Conservation (phyloP, 1,284 basidiomycete genomes). For the Malassezia restricta region DNA sequence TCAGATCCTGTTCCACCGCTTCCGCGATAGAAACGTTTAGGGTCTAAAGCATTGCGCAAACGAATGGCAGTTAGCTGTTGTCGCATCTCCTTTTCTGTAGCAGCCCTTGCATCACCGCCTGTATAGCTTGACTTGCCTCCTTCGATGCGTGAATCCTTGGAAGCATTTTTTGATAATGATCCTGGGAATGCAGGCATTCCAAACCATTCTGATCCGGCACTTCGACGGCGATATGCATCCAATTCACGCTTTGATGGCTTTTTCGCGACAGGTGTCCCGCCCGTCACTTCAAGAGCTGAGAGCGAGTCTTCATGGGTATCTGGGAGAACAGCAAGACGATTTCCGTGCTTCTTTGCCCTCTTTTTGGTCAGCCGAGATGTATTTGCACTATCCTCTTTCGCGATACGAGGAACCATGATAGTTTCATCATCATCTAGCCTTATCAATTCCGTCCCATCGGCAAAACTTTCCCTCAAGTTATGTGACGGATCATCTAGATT, state of each 20-base stretch:
- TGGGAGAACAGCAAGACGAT: background rate
- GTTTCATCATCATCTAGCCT: constrained; percentile 3
- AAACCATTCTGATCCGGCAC: constrained; percentile 76
- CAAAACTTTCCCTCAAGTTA: background rate
- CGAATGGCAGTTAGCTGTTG: constrained; percentile 86
- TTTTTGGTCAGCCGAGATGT: background rate
- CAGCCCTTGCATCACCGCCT: constrained; percentile 28
- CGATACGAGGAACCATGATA: too few species aligned
- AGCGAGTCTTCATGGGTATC: background rate
- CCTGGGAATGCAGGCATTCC: constrained; percentile 65
- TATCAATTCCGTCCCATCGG: constrained; percentile 10
- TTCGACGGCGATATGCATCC: constrained; percentile 1
- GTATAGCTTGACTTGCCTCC: constrained; percentile 21
- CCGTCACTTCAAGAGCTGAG: background rate
- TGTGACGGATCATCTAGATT: background rate
- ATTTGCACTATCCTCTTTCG: too few species aligned
- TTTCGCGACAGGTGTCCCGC: background rate
- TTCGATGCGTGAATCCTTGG: constrained; percentile 21
- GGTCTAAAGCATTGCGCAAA: constrained; percentile 81
- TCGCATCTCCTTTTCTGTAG: constrained; percentile 54
- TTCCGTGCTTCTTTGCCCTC: background rate
- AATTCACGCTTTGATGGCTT: constrained; percentile 13
- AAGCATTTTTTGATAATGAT: constrained; percentile 4
- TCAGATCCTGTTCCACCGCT: constrained; percentile 60
- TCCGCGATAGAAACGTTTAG: constrained; percentile 78